Evolutionary conservation across 1,139 yeast species (phyloP).

Genomic region (Suhomyces wounanorum): DNA sequence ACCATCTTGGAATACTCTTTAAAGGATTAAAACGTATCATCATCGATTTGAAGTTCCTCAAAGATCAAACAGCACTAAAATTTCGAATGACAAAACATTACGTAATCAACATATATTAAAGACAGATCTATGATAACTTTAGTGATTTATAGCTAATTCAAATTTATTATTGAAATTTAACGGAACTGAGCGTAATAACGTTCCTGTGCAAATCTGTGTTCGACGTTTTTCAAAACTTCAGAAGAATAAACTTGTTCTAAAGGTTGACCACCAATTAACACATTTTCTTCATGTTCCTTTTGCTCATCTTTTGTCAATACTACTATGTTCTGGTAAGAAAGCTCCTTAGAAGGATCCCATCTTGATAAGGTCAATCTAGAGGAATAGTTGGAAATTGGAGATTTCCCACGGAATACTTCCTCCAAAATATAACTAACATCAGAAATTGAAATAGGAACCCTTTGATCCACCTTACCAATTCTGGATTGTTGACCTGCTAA

Average conservation of each 20-base stretch:
- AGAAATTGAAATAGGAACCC: slow-evolving; percentile 67
- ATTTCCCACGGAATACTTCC: slow-evolving; percentile 89
- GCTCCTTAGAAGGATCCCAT: slow-evolving; percentile 70
- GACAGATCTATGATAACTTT: background rate
- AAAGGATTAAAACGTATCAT: slow-evolving; percentile 15
- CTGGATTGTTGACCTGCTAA: slow-evolving; percentile 87
- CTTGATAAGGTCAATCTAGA: slow-evolving; percentile 76
- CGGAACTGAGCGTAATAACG: slow-evolving; percentile 61
- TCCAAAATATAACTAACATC: slow-evolving; percentile 88
- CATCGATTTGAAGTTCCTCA: background rate
- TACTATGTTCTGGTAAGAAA: slow-evolving; percentile 73
- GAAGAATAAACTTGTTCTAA: slow-evolving; percentile 64
- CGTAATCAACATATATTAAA: background rate
- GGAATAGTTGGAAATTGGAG: slow-evolving; percentile 83
- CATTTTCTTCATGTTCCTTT: slow-evolving; percentile 69
- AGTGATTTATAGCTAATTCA: background rate
- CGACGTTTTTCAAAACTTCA: slow-evolving; percentile 60
- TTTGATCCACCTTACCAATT: slow-evolving; percentile 65
- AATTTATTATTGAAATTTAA: background rate
- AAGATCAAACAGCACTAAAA: background rate
- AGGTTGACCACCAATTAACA: slow-evolving; percentile 64
- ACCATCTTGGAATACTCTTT: slow-evolving; percentile 6
- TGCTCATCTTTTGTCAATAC: slow-evolving; percentile 90
- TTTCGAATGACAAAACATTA: background rate
- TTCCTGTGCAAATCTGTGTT: slow-evolving; percentile 72